Evolutionary conservation across 768 basidiomycete species (phyloP), one percentile per base, ranked within the genome.

Genomic region (Cystobasidium tubakii): DNA sequence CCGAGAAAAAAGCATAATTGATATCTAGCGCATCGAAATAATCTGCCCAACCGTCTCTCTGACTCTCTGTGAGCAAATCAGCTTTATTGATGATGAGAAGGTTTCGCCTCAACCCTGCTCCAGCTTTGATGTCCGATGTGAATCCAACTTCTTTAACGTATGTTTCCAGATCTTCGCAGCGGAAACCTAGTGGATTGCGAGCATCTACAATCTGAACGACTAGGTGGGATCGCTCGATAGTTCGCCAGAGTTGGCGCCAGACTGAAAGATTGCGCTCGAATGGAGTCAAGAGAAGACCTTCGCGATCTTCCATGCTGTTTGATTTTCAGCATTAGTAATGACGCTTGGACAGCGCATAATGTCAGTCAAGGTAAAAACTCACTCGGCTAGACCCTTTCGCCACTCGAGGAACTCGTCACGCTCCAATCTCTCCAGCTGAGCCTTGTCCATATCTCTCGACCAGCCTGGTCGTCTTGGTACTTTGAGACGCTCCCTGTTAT

Each of bases 261-360:
- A 99, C 96, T 84, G 98, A 94, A 36, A 99, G 82, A 79, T 98
- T 99, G 62, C 93, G 89, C 80, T 99, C 96, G 79, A 96, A 99
- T 3, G 93, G 95, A 0, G 94, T 95, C 0, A 97, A 84, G n/a
- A 97, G 85, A 33, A 98, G 86, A 46, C 87, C 86, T 71, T 95
- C 89, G 75, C 86, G 84, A 78, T 96, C 92, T 80, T 95, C 92
- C 15, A 97, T 72, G n/a, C 63, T 65, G 63, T 33, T 62, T n/a
- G n/a, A 33, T 60, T 10, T 72, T 74, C 6, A 54, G 57, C 4
- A 44, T 21, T 19, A 29, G 23, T 50, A 33, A 13, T 25, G 15
- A 50, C 25, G 66, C 29, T 15, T 7, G 12, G 27, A 25, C 33
- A 29, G 36, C 19, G 31, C 7, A 43, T 4, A n/a, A n/a, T n/a